Evolutionary conservation across 2,329 filamentous ascomycete species (phyloP).

Genomic region (Pyrenophora teres): DNA sequence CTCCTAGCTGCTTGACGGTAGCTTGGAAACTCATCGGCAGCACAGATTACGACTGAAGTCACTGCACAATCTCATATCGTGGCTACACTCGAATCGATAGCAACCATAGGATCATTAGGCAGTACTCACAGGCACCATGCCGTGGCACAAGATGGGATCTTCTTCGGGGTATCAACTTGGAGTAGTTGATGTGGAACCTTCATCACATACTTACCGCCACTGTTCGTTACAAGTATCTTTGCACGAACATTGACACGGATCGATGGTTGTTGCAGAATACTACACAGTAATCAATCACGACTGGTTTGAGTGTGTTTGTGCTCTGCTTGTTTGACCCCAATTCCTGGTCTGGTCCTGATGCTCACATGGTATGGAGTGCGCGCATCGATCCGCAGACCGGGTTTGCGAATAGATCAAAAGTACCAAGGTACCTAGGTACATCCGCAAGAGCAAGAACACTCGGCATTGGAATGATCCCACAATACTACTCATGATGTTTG

Average conservation of each 20-base stretch:
- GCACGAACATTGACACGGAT: constrained; percentile 10
- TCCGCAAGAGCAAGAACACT: neutral
- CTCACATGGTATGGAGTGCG: constrained; percentile 9
- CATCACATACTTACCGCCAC: constrained; percentile 24
- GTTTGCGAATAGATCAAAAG: constrained; percentile 18
- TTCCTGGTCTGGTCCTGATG: constrained; percentile 1
- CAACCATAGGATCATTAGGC: neutral
- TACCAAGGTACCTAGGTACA: constrained; percentile 24
- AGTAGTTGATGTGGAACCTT: constrained; percentile 1
- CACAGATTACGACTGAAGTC: constrained; percentile 5
- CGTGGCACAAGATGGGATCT: constrained; percentile 1
- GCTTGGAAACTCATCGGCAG: constrained; percentile 1
- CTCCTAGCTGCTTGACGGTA: constrained; percentile 6
- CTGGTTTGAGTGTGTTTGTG: neutral
- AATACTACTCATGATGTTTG: neutral
- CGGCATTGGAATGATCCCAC: neutral
- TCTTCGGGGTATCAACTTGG: neutral
- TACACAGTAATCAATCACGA: constrained; percentile 7
- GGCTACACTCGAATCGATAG: neutral
- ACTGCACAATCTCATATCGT: neutral
- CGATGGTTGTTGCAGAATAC: neutral
- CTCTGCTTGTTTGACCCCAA: constrained; percentile 3
- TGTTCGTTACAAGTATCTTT: constrained; percentile 13
- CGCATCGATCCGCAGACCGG: constrained; percentile 22
- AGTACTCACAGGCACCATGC: neutral